Evolutionary conservation across 768 basidiomycete species (phyloP).

Genomic region (Daedalea quercina): DNA sequence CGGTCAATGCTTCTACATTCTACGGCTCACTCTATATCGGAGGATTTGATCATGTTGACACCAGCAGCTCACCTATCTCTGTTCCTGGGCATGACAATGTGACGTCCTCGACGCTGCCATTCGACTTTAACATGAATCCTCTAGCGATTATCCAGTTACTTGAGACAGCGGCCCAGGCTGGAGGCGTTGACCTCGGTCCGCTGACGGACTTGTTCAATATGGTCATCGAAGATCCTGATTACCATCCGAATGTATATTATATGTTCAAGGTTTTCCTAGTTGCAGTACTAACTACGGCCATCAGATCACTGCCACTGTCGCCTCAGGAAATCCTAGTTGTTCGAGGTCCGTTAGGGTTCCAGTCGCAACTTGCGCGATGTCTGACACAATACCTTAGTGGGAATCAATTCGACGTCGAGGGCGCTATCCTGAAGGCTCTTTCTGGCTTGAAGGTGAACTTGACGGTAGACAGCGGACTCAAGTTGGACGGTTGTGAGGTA

Average conservation of each 20-base stretch:
- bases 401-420: constrained; percentile 53
- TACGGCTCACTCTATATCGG: constrained; percentile 53
- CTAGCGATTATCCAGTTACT: constrained; percentile 54
- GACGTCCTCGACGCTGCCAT: constrained; percentile 49
- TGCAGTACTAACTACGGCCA: background rate
- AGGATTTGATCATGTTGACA: constrained; percentile 47
- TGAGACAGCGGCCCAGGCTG: constrained; percentile 40
- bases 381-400: constrained; percentile 34
- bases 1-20: constrained; percentile 44
- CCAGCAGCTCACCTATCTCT: constrained; percentile 50
- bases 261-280: background rate
- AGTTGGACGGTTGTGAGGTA: constrained; percentile 59
- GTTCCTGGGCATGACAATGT: constrained; percentile 52
- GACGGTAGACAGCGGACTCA: constrained; percentile 43
- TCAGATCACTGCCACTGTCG: constrained; percentile 50
- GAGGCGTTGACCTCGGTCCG: constrained; percentile 56
- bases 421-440: constrained; percentile 58
- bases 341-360: constrained; percentile 36
- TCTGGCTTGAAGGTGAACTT: constrained; percentile 54
- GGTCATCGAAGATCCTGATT: constrained; percentile 41
- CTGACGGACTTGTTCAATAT: constrained; percentile 48
- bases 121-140: constrained; percentile 61
- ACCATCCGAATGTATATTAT: constrained; percentile 42
- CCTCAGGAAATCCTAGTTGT: constrained; percentile 46
- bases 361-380: background rate